phyloP scores from a whole-genome alignment of 2,329 filamentous ascomycete genomes.

The Apiospora saccharicola region DNA sequence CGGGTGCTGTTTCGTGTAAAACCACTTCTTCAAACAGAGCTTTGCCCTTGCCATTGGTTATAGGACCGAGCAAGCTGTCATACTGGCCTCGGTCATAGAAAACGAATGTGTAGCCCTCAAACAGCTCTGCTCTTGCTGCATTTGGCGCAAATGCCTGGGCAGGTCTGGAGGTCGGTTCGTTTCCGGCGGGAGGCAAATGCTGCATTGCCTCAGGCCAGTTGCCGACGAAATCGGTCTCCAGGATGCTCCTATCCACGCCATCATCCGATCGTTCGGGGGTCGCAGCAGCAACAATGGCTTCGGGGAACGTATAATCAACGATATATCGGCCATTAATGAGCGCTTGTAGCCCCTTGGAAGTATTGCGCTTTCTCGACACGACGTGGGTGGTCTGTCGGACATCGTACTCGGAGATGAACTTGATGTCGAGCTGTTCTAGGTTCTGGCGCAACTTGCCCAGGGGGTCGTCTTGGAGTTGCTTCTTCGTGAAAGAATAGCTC shows the following conservation, averaged over 20 bases:
- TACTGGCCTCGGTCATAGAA: constrained; percentile 82
- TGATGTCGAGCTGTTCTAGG: constrained; percentile 88
- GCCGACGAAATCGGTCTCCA: constrained; percentile 82
- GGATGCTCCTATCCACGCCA: constrained; percentile 55
- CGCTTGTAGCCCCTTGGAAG: constrained; percentile 84
- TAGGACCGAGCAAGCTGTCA: constrained; percentile 74
- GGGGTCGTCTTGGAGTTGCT: constrained; percentile 72
- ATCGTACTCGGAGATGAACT: constrained; percentile 78
- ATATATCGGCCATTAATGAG: constrained; percentile 83
- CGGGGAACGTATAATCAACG: constrained; percentile 76
- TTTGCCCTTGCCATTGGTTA: constrained; percentile 85
- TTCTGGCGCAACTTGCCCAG: constrained; percentile 67
- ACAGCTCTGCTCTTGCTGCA: constrained; percentile 70
- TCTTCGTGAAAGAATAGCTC: constrained; percentile 78
- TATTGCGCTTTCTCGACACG: constrained; percentile 88
- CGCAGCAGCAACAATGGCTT: constrained; percentile 71
- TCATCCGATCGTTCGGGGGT: constrained; percentile 55
- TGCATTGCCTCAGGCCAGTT: constrained; percentile 79
- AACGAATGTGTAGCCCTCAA: constrained; percentile 87
- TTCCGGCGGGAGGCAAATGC: constrained; percentile 76
- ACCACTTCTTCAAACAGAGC: constrained; percentile 71
- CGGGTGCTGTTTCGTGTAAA: constrained; percentile 68
- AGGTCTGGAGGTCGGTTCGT: constrained; percentile 75
- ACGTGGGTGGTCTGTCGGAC: constrained; percentile 81
- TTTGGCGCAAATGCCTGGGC: constrained; percentile 78